Evolutionary conservation across 371 early-diverging fungal species (phyloP), one percentile per base, ranked within the genome.

Genomic region (Coemansia sp.): DNA sequence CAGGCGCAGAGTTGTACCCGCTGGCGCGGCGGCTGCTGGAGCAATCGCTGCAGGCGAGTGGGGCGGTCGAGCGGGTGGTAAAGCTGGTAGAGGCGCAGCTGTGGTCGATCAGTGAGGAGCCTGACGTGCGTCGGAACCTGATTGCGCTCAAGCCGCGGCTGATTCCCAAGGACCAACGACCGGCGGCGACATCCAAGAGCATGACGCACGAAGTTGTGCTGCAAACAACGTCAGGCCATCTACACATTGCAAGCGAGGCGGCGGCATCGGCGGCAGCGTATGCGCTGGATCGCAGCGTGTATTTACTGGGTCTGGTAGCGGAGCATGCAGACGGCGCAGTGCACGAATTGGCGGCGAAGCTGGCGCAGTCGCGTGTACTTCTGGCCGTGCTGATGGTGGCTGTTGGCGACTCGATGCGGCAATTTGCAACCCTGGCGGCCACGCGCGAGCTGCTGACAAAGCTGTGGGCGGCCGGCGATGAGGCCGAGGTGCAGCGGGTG

Each of bases 81-180:
- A 14, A 18, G 48, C n/a, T 50, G n/a, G 57, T 74, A 10, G 65
- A 49, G 11, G 18, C 36, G 40, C 55, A 44, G 29, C 32, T 74
- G 55, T 74, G 74, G 74, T 36, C 36, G 2, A 39, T 72, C n/a
- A 49, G 58, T 51, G 72, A 71, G 29, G 66, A 74, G 55, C 74
- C 74, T 0, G 74, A 74, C 36, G 53, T 71, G 32, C 52, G 71
- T 2, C 66, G 72, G 11, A 60, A 58, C 37, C 43, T 65, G 33
- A 74, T 74, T 33, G 71, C 74, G 16, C 62, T 65, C 18, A 70
- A 65, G 53, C 74, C 74, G 16, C 72, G 66, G 24, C 53, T 71
- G 38, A 72, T 71, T 9, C 66, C 61, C 36, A 74, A 74, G 58
- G 66, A 64, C 24, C 72, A 72, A 44, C 72, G 74, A 2, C 66